Percentiles rank a stretch among this genome's conserved stretches.
Conservation (phyloP, 2,329 filamentous ascomycete species). For the Aspergillus phoenicis region DNA sequence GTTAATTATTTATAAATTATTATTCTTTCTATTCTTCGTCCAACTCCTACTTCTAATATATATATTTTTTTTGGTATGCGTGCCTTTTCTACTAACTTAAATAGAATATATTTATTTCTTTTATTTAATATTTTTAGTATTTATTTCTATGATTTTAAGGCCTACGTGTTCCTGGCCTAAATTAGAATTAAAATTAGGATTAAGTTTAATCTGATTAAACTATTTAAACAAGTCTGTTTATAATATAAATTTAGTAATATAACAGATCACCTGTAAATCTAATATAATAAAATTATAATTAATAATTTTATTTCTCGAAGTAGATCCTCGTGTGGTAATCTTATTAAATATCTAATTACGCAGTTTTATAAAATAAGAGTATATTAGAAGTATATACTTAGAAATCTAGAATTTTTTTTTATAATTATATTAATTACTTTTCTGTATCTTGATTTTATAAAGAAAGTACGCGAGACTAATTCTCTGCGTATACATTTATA, state of each 20-base stretch:
- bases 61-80: neutral
- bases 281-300: neutral
- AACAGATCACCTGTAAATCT: neutral
- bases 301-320: too few species aligned
- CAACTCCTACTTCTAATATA: too few species aligned
- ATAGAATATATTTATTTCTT: neutral
- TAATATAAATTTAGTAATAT: neutral
- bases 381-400: neutral
- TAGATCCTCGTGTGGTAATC: neutral
- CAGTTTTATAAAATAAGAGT: neutral
- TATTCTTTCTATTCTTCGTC: too few species aligned
- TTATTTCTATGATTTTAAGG: neutral
- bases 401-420: neutral
- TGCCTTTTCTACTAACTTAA: neutral
- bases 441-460: neutral
- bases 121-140: neutral
- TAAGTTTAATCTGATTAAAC: neutral
- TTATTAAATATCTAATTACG: neutral
- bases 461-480: neutral
- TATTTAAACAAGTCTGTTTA: neutral
- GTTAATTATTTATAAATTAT: too few species aligned
- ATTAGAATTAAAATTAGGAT: neutral
- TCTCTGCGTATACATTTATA: neutral
- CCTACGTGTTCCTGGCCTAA: neutral
- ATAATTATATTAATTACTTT: neutral